These are phyloP conservation scores for Sisymbrium altissimum DNA, from an alignment of 345 rosid species.

Conservation along the genomic window DNA sequence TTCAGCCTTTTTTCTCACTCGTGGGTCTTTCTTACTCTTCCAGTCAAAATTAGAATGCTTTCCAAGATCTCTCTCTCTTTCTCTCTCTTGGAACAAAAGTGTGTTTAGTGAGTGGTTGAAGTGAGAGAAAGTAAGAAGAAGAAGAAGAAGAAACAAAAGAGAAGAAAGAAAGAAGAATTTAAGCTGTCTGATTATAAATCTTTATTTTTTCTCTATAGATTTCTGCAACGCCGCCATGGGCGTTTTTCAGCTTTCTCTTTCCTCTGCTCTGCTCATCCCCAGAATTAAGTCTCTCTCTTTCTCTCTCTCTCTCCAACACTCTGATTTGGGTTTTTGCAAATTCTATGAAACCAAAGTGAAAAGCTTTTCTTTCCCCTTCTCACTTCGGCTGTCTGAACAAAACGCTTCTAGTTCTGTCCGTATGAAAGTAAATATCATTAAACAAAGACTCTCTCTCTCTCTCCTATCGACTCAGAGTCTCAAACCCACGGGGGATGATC, in stretches of 20 bases:
- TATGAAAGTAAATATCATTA: conserved; percentile 14
- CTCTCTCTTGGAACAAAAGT: conserved; percentile 17
- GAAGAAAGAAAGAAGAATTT: conserved; percentile 14
- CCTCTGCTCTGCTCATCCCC: conserved; percentile 42
- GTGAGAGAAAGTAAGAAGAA: conserved; percentile 22
- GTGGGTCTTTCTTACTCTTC: neutral
- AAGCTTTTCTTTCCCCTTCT: conserved; percentile 31
- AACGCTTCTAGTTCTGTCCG: conserved; percentile 34
- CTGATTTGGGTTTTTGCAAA: conserved; percentile 28
- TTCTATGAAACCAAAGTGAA: conserved; percentile 35
- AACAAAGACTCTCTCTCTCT: conserved; percentile 27
- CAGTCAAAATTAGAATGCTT: neutral
- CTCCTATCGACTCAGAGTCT: conserved; percentile 23
- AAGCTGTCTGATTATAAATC: conserved; percentile 11
- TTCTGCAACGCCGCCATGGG: conserved; percentile 79
- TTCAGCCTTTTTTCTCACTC: neutral
- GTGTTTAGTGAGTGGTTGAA: conserved; percentile 26
- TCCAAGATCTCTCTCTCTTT: conserved; percentile 13
- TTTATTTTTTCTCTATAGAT: conserved; percentile 21
- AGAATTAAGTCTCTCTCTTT: conserved; percentile 33
- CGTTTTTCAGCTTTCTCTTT: conserved; percentile 36
- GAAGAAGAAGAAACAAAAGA: conserved; percentile 14
- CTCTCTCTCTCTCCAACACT: conserved; percentile 5
- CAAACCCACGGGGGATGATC: conserved; percentile 31
- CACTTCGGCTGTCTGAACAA: conserved; percentile 33